These are phyloP conservation scores for Phoenix roebelenii DNA, from an alignment of 176 grass and related monocot species.

Conservation along the genomic window DNA sequence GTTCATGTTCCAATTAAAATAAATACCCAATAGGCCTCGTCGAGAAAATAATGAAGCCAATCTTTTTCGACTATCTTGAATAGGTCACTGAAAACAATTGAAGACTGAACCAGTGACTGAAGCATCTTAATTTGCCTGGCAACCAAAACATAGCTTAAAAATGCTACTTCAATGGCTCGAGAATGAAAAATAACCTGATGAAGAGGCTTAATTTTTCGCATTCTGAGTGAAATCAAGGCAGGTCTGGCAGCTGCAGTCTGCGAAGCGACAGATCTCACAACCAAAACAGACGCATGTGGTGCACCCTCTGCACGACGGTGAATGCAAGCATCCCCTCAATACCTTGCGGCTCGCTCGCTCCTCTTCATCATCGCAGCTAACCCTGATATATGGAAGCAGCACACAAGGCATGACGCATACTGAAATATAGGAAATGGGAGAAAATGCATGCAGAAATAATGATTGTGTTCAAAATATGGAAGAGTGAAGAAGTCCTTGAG, in stretches of 20 bases:
- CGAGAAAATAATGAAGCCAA: constrained; percentile 2
- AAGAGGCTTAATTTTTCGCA: neutral
- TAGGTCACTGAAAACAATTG: neutral
- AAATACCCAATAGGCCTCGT: neutral
- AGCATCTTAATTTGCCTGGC: no score
- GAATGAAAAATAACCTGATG: no score
- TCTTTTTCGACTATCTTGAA: neutral
- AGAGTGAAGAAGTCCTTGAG: no score
- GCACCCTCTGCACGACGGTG: constrained; percentile 70
- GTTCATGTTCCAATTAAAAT: constrained; percentile 2
- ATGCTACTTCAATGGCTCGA: no score
- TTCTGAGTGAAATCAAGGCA: constrained; percentile 86
- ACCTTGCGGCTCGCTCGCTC: constrained; percentile 88
- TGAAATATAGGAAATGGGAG: no score
- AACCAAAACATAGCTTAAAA: no score
- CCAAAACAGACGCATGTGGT: constrained; percentile 93
- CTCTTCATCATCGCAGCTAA: constrained; percentile 74
- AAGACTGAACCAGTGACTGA: no score
- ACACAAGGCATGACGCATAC: no score
- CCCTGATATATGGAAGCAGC: constrained; percentile 17
- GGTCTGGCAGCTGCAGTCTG: constrained; percentile 84
- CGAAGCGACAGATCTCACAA: constrained; percentile 82
- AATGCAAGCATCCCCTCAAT: constrained; percentile 50
- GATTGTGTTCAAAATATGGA: no score
- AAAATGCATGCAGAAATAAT: no score